A percentile compares a stretch with the other conserved stretches of the same genome.
Conservation (phyloP, 768 basidiomycete genomes). For the Hydnum rufescens region DNA sequence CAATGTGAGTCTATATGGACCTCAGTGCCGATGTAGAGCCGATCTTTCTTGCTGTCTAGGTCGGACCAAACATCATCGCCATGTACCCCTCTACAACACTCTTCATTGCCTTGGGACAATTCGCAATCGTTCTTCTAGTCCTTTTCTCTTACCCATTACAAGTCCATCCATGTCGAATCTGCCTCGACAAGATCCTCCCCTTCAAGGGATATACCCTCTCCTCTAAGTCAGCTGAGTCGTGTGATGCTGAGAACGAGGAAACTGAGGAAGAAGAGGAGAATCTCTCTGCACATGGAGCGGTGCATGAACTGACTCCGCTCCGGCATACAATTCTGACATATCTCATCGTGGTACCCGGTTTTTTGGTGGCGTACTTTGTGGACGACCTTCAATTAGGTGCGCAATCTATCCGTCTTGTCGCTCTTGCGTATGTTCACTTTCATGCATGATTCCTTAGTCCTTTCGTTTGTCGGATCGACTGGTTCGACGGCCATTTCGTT, state of each 20-base stretch:
- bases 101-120: constrained; percentile 80
- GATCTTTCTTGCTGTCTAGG: constrained; percentile 23
- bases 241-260: constrained; percentile 11
- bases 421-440: neutral
- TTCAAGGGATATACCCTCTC: constrained; percentile 17
- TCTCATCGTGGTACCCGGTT: constrained; percentile 42
- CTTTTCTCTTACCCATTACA: constrained; percentile 89
- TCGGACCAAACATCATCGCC: constrained; percentile 82
- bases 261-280: constrained; percentile 25
- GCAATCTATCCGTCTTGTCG: constrained; percentile 14
- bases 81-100: constrained; percentile 85
- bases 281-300: constrained; percentile 31
- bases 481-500: constrained; percentile 95
- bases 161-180: constrained; percentile 82
- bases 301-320: constrained; percentile 38
- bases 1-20: constrained; percentile 27
- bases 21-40: neutral
- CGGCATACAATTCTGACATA: constrained; percentile 55
- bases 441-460: constrained; percentile 28
- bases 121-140: constrained; percentile 82
- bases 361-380: constrained; percentile 58
- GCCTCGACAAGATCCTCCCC: constrained; percentile 74
- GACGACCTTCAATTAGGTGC: constrained; percentile 58
- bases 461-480: constrained; percentile 91
- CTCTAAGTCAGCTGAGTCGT: constrained; percentile 21